phyloP scores from a whole-genome alignment of 805 yeast species.

The Teunomyces aglyptinius region DNA sequence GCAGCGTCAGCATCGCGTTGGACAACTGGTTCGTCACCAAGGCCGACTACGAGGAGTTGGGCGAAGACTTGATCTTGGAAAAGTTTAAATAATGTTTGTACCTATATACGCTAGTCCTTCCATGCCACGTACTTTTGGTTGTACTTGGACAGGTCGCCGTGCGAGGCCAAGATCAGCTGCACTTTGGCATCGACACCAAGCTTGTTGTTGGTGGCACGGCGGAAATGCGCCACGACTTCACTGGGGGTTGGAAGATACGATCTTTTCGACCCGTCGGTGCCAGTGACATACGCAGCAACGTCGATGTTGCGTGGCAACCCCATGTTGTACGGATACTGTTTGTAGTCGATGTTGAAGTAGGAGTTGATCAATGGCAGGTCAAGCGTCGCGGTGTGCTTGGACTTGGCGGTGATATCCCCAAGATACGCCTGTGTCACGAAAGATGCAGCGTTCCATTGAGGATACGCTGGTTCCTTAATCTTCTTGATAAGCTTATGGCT shows the following conservation, averaged over 20 bases:
- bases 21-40: constrained; percentile 57
- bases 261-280: constrained; percentile 63
- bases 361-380: constrained; percentile 36
- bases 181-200: constrained; percentile 64
- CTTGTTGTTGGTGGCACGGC: constrained; percentile 46
- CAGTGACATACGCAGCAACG: constrained; percentile 64
- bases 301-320: constrained; percentile 78
- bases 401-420: constrained; percentile 15
- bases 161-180: constrained; percentile 56
- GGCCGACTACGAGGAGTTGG: constrained; percentile 64
- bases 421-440: constrained; percentile 16
- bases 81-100: constrained; percentile 26
- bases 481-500: constrained; percentile 62
- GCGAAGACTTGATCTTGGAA: constrained; percentile 42
- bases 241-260: constrained; percentile 64
- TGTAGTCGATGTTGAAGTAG: constrained; percentile 40
- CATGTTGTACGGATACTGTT: constrained; percentile 58
- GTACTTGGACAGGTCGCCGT: constrained; percentile 42
- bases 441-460: constrained; percentile 39
- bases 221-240: constrained; percentile 68
- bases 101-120: constrained; percentile 17
- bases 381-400: constrained; percentile 25
- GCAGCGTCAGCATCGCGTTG: constrained; percentile 35
- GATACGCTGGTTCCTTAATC: constrained; percentile 51
- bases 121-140: constrained; percentile 43